These are phyloP conservation scores for Ottelia alismoides DNA, from an alignment of 106 monocot species.

Conservation along the genomic window DNA sequence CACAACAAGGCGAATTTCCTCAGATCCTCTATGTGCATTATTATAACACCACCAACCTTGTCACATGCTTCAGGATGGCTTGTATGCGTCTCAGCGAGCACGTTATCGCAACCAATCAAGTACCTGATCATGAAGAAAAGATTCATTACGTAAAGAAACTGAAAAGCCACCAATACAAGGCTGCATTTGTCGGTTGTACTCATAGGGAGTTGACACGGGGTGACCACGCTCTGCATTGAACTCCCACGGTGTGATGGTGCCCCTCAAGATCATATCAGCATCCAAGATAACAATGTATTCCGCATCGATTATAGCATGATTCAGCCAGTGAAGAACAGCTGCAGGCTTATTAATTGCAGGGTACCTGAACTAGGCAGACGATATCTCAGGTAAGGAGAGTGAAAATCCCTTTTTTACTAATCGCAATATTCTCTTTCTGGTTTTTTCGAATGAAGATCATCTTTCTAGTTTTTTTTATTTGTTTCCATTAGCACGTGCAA, in stretches of 20 bases:
- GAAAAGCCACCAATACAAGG: background rate
- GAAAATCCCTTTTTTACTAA: too few species aligned
- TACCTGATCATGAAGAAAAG: constrained; percentile 32
- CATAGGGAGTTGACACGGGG: constrained; percentile 98
- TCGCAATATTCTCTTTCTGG: too few species aligned
- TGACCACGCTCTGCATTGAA: constrained; percentile 70
- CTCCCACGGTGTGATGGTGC: constrained; percentile 97
- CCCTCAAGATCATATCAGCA: constrained; percentile 97
- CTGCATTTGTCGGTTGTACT: constrained; percentile 29
- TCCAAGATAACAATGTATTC: constrained; percentile 93
- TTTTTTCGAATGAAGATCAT: too few species aligned
- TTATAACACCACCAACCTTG: constrained; percentile 98
- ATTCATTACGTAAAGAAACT: background rate
- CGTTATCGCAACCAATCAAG: constrained; percentile 95
- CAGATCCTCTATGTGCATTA: constrained; percentile 97
- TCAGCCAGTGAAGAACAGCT: constrained; percentile 93
- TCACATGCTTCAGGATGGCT: constrained; percentile 85
- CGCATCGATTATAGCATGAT: constrained; percentile 81
- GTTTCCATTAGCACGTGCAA: too few species aligned
- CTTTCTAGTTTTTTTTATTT: too few species aligned
- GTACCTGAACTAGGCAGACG: constrained; percentile 46
- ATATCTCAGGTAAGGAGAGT: too few species aligned
- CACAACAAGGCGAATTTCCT: constrained; percentile 84
- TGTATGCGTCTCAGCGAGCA: constrained; percentile 78
- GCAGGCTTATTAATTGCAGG: constrained; percentile 99